These are phyloP conservation scores for Diaporthe nobilis DNA, from an alignment of 2,329 filamentous ascomycete species.

Conservation along the genomic window DNA sequence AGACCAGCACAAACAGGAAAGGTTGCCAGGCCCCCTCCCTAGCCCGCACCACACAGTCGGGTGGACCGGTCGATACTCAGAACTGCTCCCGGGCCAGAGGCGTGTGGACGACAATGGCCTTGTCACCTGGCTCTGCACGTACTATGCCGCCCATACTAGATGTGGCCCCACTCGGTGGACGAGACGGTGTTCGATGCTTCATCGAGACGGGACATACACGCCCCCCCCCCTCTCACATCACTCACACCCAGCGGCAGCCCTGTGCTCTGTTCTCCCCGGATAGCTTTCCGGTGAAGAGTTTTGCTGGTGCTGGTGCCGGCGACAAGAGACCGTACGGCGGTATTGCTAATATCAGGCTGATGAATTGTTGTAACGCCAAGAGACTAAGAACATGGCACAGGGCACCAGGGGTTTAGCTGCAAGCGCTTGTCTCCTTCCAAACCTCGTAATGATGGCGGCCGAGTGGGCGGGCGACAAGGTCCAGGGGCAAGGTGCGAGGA, in stretches of 20 bases:
- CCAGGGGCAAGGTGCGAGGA: constrained; percentile 18
- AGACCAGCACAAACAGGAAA: constrained; percentile 31
- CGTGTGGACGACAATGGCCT: constrained; percentile 16
- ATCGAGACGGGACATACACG: neutral
- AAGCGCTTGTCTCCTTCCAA: constrained; percentile 25
- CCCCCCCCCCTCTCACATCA: neutral
- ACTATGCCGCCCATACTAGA: constrained; percentile 5
- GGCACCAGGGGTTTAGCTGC: constrained; percentile 23
- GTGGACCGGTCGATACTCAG: constrained; percentile 30
- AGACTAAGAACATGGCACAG: constrained; percentile 37
- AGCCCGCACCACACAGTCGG: constrained; percentile 30
- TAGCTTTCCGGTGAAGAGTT: constrained; percentile 9
- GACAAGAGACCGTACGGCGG: constrained; percentile 5
- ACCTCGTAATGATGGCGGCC: constrained; percentile 34
- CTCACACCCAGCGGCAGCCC: neutral
- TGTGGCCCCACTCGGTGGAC: neutral
- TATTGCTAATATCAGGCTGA: constrained; percentile 30
- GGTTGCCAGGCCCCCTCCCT: constrained; percentile 5
- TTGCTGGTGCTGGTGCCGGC: neutral
- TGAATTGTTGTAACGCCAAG: constrained; percentile 37
- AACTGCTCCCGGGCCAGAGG: constrained; percentile 1
- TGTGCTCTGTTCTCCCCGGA: neutral
- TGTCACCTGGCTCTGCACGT: constrained; percentile 15
- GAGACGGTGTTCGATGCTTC: constrained; percentile 8
- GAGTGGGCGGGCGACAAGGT: constrained; percentile 6